Conservation (phyloP, 495 filamentous ascomycete species). For the Diplogelasinospora grovesii region DNA sequence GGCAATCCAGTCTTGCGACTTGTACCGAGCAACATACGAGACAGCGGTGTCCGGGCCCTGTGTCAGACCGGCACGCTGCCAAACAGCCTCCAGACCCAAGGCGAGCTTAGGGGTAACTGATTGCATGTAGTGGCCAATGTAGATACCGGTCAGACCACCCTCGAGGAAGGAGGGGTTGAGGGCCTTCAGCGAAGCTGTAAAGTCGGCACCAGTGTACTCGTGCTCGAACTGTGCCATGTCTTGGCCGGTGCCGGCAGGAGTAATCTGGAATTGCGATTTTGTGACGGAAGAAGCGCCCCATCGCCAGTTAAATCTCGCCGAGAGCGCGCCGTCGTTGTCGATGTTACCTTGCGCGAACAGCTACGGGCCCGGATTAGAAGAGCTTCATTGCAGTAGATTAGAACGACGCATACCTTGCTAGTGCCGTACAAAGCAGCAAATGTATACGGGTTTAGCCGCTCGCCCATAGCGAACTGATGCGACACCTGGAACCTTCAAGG, state of each 20-base stretch:
- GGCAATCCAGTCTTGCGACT: constrained; percentile 82
- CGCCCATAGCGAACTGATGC: constrained; percentile 91
- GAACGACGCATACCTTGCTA: constrained; percentile 59
- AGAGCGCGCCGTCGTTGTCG: constrained; percentile 80
- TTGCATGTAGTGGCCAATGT: constrained; percentile 92
- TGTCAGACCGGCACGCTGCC: constrained; percentile 74
- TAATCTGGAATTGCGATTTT: constrained; percentile 78
- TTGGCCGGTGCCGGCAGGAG: constrained; percentile 51
- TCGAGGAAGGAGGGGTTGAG: constrained; percentile 91
- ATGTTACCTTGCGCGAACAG: constrained; percentile 92
- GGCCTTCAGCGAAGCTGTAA: constrained; percentile 81
- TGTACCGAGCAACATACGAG: constrained; percentile 87
- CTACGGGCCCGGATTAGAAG: constrained; percentile 38
- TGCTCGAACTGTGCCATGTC: constrained; percentile 86
- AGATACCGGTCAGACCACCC: constrained; percentile 87
- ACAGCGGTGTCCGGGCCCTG: constrained; percentile 76
- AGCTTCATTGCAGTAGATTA: neutral
- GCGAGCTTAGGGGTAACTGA: constrained; percentile 81
- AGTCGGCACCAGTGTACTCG: constrained; percentile 89
- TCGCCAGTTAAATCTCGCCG: constrained; percentile 82
- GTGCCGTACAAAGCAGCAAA: constrained; percentile 92
- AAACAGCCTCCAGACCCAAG: constrained; percentile 85
- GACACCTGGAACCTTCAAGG: constrained; percentile 73
- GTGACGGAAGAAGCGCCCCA: constrained; percentile 70
- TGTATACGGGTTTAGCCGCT: constrained; percentile 83